Percentiles rank a stretch among this genome's conserved stretches.
Conservation (phyloP, 108 stramenopile genomes). For the Fragilaria crotonensis region DNA sequence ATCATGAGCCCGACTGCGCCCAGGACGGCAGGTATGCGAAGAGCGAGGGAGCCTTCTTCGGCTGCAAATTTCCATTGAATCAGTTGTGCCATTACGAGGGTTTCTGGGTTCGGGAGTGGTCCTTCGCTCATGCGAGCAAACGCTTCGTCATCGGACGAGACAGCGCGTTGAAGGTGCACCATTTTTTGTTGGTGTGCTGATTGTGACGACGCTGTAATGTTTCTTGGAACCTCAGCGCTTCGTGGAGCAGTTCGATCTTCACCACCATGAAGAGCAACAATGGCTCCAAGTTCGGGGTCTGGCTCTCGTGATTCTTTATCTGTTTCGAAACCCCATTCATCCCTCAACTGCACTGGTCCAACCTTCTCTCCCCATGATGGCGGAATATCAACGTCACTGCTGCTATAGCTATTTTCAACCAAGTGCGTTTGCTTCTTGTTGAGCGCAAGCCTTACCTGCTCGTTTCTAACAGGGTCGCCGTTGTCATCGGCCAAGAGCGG, state of each 20-base stretch:
- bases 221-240: too few species aligned
- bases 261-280: too few species aligned
- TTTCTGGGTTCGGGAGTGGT: slow-evolving; percentile 1
- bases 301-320: background rate
- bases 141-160: too few species aligned
- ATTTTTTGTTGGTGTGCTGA: background rate
- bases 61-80: slow-evolving; percentile 47
- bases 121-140: too few species aligned
- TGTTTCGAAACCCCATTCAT: background rate
- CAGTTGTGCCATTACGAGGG: slow-evolving; percentile 28
- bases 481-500: too few species aligned
- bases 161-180: too few species aligned
- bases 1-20: slow-evolving; percentile 18
- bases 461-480: too few species aligned
- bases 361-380: background rate
- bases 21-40: slow-evolving; percentile 26
- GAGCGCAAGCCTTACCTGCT: too few species aligned
- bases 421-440: too few species aligned
- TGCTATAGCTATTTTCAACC: too few species aligned
- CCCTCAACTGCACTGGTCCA: background rate
- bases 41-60: slow-evolving; percentile 39
- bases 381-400: background rate
- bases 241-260: too few species aligned
- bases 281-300: too few species aligned
- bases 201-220: background rate